Conservation (phyloP, 2,329 filamentous ascomycete species). For the Diaporthe citrichinensis region DNA sequence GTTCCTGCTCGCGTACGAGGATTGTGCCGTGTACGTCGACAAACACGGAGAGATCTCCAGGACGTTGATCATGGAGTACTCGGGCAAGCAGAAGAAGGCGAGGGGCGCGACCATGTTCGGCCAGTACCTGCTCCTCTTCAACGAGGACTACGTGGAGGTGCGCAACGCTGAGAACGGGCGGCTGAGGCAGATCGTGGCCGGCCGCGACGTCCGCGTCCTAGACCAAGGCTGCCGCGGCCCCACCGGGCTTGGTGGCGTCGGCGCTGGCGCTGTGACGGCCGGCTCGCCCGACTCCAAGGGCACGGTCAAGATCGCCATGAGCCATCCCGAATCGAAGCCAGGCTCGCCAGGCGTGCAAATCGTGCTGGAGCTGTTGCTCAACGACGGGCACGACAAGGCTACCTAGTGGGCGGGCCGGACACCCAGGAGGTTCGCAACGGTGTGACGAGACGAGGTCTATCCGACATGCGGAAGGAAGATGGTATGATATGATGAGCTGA, state of each 20-base stretch:
- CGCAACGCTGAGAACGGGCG: slow-evolving; percentile 96
- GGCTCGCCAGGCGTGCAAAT: slow-evolving; percentile 80
- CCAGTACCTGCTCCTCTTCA: slow-evolving; percentile 92
- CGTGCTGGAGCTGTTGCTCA: slow-evolving; percentile 91
- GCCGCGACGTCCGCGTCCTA: slow-evolving; percentile 88
- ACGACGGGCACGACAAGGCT: slow-evolving; percentile 80
- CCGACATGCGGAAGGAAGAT: background rate
- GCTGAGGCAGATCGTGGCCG: slow-evolving; percentile 92
- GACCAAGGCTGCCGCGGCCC: slow-evolving; percentile 84
- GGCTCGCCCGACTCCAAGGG: slow-evolving; percentile 67
- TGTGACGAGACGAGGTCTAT: background rate
- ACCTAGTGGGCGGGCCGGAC: slow-evolving; percentile 20
- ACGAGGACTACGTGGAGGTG: slow-evolving; percentile 96
- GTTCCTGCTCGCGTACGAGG: slow-evolving; percentile 93
- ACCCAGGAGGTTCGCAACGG: slow-evolving; percentile 10
- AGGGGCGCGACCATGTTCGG: slow-evolving; percentile 90
- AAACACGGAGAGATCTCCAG: slow-evolving; percentile 97
- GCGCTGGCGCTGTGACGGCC: slow-evolving; percentile 38
- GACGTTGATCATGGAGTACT: slow-evolving; percentile 97
- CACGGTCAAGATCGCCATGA: slow-evolving; percentile 95
- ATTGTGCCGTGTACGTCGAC: slow-evolving; percentile 97
- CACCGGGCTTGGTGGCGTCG: slow-evolving; percentile 59
- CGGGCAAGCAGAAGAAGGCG: slow-evolving; percentile 86
- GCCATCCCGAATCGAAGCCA: slow-evolving; percentile 82
- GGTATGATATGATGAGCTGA: slow-evolving; percentile 26